Conservation (phyloP, 441 rosid genomes). For the Biscutella auriculata region DNA sequence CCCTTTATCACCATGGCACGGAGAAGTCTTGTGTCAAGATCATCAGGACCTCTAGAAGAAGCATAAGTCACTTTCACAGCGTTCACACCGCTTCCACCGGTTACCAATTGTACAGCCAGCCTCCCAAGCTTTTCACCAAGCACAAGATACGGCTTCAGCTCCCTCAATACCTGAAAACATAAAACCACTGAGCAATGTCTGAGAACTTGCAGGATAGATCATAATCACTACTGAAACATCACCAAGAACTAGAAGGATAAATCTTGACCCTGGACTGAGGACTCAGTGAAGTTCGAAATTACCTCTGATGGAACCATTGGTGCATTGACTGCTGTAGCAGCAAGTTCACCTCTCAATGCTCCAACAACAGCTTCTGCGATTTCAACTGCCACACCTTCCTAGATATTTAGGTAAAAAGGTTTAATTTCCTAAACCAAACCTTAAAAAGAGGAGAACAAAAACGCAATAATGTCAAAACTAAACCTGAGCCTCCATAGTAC, state of each 20-base stretch:
- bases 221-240: background rate
- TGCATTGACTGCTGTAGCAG: slow-evolving; percentile 55
- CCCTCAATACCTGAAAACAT: slow-evolving; percentile 32
- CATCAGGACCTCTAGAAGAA: slow-evolving; percentile 47
- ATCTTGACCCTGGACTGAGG: background rate
- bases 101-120: slow-evolving; percentile 50
- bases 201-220: background rate
- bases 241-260: background rate
- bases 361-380: slow-evolving; percentile 58
- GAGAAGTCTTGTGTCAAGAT: slow-evolving; percentile 55
- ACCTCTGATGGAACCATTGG: slow-evolving; percentile 59
- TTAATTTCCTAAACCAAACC: no score
- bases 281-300: background rate
- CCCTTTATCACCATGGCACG: slow-evolving; percentile 58
- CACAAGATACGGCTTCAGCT: slow-evolving; percentile 45
- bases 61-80: slow-evolving; percentile 40
- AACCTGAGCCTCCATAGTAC: slow-evolving; percentile 60
- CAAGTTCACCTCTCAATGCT: slow-evolving; percentile 49
- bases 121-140: slow-evolving; percentile 59
- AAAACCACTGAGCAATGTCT: background rate
- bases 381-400: slow-evolving; percentile 72
- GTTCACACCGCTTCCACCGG: slow-evolving; percentile 49
- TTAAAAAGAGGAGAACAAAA: background rate
- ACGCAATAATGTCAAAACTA: background rate
- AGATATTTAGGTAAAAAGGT: background rate